Conservation (phyloP, 2,329 filamentous ascomycete species). For the Orbilia oligospora region DNA sequence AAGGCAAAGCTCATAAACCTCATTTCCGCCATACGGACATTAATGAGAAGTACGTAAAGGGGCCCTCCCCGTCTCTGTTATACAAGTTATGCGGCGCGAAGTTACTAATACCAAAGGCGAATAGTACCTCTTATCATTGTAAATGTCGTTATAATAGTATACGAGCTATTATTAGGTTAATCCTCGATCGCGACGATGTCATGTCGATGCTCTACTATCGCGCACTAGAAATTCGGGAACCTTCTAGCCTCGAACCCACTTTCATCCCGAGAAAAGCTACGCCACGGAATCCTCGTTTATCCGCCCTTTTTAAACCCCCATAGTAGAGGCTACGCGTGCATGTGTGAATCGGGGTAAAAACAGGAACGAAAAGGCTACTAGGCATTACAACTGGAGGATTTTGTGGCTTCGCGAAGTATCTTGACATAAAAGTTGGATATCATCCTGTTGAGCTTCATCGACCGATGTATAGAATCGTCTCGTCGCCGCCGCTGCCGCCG, state of each 20-base stretch:
- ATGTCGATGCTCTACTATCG: background rate
- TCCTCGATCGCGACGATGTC: background rate
- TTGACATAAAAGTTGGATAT: background rate
- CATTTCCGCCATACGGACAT: conserved; percentile 88
- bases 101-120: background rate
- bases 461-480: background rate
- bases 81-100: background rate
- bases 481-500: background rate
- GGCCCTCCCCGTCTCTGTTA: background rate
- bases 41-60: conserved; percentile 83
- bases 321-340: background rate
- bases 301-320: background rate
- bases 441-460: background rate
- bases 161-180: conserved; percentile 56
- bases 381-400: background rate
- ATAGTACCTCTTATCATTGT: conserved; percentile 59
- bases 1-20: conserved; percentile 90
- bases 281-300: background rate
- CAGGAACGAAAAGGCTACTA: background rate
- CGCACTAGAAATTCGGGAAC: background rate
- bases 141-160: conserved; percentile 58
- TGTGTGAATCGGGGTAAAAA: background rate
- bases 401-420: background rate
- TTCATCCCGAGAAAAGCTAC: background rate
- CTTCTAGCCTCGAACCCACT: background rate